phyloP scores from a whole-genome alignment of 768 basidiomycete genomes.

The Krasilnikovozyma curviuscula region DNA sequence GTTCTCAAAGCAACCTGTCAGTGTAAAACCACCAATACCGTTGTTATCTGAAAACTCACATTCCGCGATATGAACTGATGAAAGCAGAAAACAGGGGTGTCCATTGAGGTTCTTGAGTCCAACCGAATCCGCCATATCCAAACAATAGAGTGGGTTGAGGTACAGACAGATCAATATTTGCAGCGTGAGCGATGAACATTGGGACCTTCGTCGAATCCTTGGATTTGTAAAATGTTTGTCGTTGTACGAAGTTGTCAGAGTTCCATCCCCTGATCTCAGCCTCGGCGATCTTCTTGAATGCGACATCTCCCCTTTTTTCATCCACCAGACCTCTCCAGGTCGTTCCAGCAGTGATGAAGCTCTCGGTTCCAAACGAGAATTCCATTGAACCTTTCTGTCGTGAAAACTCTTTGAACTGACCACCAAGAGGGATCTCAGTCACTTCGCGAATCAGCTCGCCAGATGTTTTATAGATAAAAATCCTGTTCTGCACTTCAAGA shows the following conservation, averaged over 20 bases:
- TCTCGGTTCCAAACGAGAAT: no score
- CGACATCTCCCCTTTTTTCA: no score
- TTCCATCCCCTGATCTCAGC: background rate
- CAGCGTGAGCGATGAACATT: constrained; percentile 5
- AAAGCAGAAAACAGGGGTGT: constrained; percentile 1
- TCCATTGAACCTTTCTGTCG: no score
- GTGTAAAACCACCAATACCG: no score
- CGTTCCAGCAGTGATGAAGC: no score
- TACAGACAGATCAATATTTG: background rate
- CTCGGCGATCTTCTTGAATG: no score
- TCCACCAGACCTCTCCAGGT: no score
- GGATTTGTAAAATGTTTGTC: background rate
- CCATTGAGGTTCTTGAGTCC: constrained; percentile 7
- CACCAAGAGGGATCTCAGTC: background rate
- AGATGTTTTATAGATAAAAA: constrained; percentile 2
- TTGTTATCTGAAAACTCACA: no score
- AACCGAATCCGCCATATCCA: constrained; percentile 8
- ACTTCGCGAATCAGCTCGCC: constrained; percentile 5
- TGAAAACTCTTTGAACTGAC: constrained; percentile 1
- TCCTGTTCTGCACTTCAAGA: constrained; percentile 3
- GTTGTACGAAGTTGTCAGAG: background rate
- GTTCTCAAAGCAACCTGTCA: no score
- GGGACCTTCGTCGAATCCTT: constrained; percentile 1
- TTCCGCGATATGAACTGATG: background rate
- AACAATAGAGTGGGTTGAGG: constrained; percentile 5